Conservation (phyloP, 2,329 filamentous ascomycete genomes). For the Stemphylium beticola region DNA sequence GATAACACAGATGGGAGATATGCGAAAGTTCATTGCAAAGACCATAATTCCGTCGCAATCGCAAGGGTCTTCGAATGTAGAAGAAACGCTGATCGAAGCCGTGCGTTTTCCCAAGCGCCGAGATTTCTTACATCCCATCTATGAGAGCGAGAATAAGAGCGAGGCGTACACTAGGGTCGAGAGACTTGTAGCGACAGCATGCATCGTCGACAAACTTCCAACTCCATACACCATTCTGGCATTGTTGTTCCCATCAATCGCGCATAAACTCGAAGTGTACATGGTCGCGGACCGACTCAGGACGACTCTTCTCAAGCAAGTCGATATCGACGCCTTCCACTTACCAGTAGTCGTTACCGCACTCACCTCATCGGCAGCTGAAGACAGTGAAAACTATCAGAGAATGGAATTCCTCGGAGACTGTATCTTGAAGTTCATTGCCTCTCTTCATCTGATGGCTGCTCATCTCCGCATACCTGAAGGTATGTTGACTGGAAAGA, state of each 20-base stretch:
- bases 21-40: slow-evolving; percentile 29
- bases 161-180: slow-evolving; percentile 52
- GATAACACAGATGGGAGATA: slow-evolving; percentile 27
- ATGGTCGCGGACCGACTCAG: slow-evolving; percentile 69
- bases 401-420: slow-evolving; percentile 88
- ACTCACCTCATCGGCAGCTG: slow-evolving; percentile 69
- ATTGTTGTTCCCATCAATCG: slow-evolving; percentile 73
- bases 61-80: background rate
- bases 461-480: slow-evolving; percentile 73
- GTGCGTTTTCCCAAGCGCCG: slow-evolving; percentile 59
- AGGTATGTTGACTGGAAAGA: slow-evolving; percentile 71
- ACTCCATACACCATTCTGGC: slow-evolving; percentile 56
- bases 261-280: slow-evolving; percentile 70
- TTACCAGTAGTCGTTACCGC: slow-evolving; percentile 68
- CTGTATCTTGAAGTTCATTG: slow-evolving; percentile 76
- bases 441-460: slow-evolving; percentile 69
- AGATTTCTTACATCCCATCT: slow-evolving; percentile 63
- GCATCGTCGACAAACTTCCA: slow-evolving; percentile 57
- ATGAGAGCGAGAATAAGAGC: slow-evolving; percentile 15
- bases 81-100: slow-evolving; percentile 20
- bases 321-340: slow-evolving; percentile 58
- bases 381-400: slow-evolving; percentile 74
- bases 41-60: background rate
- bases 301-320: slow-evolving; percentile 58
- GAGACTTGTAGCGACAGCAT: slow-evolving; percentile 57